Percentiles rank a stretch among this genome's conserved stretches.
phyloP scores from a whole-genome alignment of 805 yeast species.

The Sungouiella blattae region DNA sequence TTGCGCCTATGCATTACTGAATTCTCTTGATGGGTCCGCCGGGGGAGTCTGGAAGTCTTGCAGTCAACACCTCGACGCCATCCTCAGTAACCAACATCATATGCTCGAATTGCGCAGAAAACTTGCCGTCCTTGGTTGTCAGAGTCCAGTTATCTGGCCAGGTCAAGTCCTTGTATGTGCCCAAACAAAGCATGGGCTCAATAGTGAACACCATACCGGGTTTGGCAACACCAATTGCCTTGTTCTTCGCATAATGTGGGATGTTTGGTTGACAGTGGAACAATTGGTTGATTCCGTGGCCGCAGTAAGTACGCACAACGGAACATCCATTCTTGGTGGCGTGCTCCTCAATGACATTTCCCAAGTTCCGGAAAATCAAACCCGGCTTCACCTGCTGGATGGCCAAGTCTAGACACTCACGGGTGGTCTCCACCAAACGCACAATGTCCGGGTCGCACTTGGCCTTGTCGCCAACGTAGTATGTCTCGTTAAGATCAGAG shows the following conservation, averaged over 20 bases:
- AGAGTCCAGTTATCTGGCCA: slow-evolving; percentile 99
- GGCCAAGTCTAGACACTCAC: slow-evolving; percentile 83
- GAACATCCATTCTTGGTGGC: slow-evolving; percentile 76
- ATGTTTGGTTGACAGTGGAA: slow-evolving; percentile 93
- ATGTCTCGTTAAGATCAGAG: slow-evolving; percentile 94
- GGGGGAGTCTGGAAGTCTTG: slow-evolving; percentile 75
- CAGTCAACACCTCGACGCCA: slow-evolving; percentile 88
- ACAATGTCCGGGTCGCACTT: slow-evolving; percentile 76
- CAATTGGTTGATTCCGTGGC: slow-evolving; percentile 84
- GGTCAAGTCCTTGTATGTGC: slow-evolving; percentile 69
- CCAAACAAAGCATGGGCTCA: slow-evolving; percentile 94
- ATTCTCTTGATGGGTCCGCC: slow-evolving; percentile 78
- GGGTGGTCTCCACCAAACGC: slow-evolving; percentile 79
- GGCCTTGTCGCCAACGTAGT: slow-evolving; percentile 90
- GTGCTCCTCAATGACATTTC: slow-evolving; percentile 82
- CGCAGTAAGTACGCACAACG: slow-evolving; percentile 87
- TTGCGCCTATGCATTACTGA: slow-evolving; percentile 3
- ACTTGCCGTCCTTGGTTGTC: slow-evolving; percentile 82
- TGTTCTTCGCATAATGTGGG: slow-evolving; percentile 92
- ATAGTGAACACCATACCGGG: slow-evolving; percentile 97
- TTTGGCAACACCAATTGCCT: slow-evolving; percentile 88
- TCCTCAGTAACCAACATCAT: slow-evolving; percentile 88
- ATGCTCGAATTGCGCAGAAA: slow-evolving; percentile 94
- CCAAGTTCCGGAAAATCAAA: slow-evolving; percentile 77
- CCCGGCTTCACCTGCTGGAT: slow-evolving; percentile 90